Conservation (phyloP, 108 stramenopile species). For the Nitzschia putrida region DNA sequence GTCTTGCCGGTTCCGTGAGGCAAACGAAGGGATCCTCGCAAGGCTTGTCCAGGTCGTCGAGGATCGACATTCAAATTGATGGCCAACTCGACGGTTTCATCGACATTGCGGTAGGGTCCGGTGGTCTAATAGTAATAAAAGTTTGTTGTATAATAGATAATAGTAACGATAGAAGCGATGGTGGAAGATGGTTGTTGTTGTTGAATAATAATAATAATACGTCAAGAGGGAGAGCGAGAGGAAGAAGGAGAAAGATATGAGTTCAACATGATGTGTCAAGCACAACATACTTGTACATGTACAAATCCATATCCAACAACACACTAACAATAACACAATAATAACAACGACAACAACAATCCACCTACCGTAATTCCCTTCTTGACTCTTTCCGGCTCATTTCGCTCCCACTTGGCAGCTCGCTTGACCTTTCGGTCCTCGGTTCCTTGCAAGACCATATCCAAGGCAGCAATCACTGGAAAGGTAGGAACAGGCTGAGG, state of each 20-base stretch:
- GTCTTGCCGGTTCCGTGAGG: conserved; percentile 93
- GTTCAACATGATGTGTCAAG: too few relatives aligned
- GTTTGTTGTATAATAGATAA: too few relatives aligned
- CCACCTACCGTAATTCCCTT: conserved; percentile 24
- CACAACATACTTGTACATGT: too few relatives aligned
- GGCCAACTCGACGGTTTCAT: conserved; percentile 88
- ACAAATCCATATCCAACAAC: too few relatives aligned
- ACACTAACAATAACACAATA: too few relatives aligned
- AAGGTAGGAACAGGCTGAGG: conserved; percentile 46
- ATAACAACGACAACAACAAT: too few relatives aligned
- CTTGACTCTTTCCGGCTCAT: conserved; percentile 29
- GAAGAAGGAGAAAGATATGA: too few relatives aligned
- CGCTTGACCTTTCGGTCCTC: conserved; percentile 49
- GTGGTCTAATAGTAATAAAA: conserved; percentile 6
- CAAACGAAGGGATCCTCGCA: conserved; percentile 82
- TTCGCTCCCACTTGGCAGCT: conserved; percentile 57
- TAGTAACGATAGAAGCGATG: too few relatives aligned
- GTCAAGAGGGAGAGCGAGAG: too few relatives aligned
- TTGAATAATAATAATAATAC: too few relatives aligned
- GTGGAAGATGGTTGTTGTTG: too few relatives aligned
- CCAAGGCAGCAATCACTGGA: conserved; percentile 53
- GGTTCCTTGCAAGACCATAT: conserved; percentile 52
- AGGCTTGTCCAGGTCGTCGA: conserved; percentile 89
- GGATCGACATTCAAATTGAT: conserved; percentile 92
- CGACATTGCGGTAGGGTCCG: conserved; percentile 58